Evolutionary conservation across 2,329 filamentous ascomycete species (phyloP).

Genomic region (Aspergillus sojae): DNA sequence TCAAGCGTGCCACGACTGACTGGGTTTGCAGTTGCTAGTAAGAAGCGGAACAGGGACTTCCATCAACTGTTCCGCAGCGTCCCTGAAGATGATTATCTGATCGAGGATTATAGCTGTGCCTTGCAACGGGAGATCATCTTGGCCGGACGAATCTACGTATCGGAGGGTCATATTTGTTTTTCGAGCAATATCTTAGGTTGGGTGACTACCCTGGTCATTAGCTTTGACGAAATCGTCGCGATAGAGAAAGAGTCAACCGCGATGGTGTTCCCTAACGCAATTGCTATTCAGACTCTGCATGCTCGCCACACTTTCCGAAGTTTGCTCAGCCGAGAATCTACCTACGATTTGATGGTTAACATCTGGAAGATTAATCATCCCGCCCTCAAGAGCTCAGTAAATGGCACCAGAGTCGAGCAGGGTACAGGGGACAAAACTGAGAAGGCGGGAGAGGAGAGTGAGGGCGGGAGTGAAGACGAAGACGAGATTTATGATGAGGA

Average conservation of each 20-base stretch:
- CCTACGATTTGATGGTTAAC: slow-evolving; percentile 94
- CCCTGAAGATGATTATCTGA: slow-evolving; percentile 95
- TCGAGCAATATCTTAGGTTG: slow-evolving; percentile 98
- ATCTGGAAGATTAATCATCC: slow-evolving; percentile 99
- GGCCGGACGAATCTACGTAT: slow-evolving; percentile 92
- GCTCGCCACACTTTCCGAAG: slow-evolving; percentile 95
- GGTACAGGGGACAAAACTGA: slow-evolving; percentile 88
- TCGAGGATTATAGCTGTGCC: slow-evolving; percentile 97
- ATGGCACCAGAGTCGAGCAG: slow-evolving; percentile 80
- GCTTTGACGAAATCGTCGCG: slow-evolving; percentile 95
- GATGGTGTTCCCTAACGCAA: slow-evolving; percentile 92
- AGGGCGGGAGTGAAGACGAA: slow-evolving; percentile 74
- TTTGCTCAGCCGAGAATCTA: slow-evolving; percentile 90
- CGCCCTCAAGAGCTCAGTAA: slow-evolving; percentile 84
- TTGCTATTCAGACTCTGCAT: slow-evolving; percentile 94
- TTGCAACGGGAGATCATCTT: slow-evolving; percentile 93
- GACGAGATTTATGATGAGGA: slow-evolving; percentile 61
- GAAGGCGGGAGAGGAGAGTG: slow-evolving; percentile 70
- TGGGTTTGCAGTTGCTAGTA: slow-evolving; percentile 93
- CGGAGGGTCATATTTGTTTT: slow-evolving; percentile 96
- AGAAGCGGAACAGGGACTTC: slow-evolving; percentile 94
- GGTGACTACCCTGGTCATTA: slow-evolving; percentile 96
- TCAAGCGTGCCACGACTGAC: slow-evolving; percentile 74
- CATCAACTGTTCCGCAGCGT: slow-evolving; percentile 93
- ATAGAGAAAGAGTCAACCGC: slow-evolving; percentile 97